A percentile compares a stretch with the other conserved stretches of the same genome.
Conservation (phyloP, 768 basidiomycete species). For the Kwoniella mangroviensis region DNA sequence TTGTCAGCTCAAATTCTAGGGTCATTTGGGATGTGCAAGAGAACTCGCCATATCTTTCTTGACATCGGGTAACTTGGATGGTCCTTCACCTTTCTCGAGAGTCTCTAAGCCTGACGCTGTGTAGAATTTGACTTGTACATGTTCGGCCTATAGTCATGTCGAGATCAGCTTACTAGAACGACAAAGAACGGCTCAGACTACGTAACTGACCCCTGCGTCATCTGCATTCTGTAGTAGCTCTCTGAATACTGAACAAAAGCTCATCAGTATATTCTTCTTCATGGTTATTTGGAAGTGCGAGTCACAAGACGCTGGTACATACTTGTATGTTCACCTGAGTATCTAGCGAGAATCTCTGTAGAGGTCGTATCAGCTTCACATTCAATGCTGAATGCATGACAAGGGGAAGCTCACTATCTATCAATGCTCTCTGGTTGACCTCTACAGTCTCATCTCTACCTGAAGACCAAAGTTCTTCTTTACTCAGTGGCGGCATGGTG, state of each 20-base stretch:
- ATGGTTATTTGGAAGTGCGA: neutral
- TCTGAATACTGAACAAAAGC: constrained; percentile 64
- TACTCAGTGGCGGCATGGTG: constrained; percentile 46
- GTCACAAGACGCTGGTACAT: constrained; percentile 19
- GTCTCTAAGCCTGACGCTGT: constrained; percentile 37
- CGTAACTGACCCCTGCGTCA: constrained; percentile 66
- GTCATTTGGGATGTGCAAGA: neutral
- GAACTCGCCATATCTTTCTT: constrained; percentile 66
- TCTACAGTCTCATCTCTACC: constrained; percentile 59
- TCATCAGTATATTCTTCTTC: neutral
- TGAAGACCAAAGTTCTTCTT: constrained; percentile 42
- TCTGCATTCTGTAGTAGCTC: constrained; percentile 96
- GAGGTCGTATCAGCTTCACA: neutral
- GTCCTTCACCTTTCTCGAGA: constrained; percentile 37
- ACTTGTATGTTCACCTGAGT: constrained; percentile 91
- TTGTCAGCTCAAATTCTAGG: neutral
- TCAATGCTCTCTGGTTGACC: constrained; percentile 93
- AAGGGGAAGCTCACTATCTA: constrained; percentile 69
- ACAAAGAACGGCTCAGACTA: too few species aligned
- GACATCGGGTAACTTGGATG: constrained; percentile 65
- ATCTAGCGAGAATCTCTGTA: constrained; percentile 77
- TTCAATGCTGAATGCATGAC: neutral
- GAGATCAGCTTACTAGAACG: too few species aligned
- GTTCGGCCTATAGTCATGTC: constrained; percentile 34
- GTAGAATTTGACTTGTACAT: constrained; percentile 55